These are phyloP conservation scores for Cnidoscolus chayamansa DNA, from an alignment of 441 rosid species.

Conservation along the genomic window DNA sequence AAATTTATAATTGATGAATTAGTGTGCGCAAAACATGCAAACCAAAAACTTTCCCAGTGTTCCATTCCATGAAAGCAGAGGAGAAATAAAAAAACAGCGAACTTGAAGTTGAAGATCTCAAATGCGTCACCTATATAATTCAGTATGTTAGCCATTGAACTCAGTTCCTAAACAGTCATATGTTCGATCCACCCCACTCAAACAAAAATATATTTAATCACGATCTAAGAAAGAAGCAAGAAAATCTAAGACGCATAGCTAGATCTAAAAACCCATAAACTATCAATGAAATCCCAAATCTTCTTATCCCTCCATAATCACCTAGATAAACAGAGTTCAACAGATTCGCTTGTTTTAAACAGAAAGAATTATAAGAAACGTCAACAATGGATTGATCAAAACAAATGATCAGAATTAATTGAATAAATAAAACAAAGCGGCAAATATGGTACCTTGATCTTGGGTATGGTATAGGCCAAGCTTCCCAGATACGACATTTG, in stretches of 20 bases:
- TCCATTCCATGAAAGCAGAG: background rate
- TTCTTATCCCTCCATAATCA: background rate
- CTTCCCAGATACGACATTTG: conserved; percentile 76
- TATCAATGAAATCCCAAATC: background rate
- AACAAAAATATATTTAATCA: background rate
- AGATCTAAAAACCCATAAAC: conserved; percentile 7
- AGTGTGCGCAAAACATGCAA: background rate
- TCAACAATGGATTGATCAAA: conserved; percentile 1
- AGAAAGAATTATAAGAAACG: background rate
- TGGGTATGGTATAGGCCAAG: conserved; percentile 74
- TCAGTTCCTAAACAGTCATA: background rate
- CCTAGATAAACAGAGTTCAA: background rate
- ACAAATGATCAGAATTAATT: background rate
- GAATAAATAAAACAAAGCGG: background rate
- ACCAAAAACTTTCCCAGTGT: background rate
- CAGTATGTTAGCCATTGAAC: background rate
- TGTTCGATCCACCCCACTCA: background rate
- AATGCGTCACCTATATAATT: background rate
- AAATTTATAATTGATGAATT: background rate
- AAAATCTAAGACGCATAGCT: background rate
- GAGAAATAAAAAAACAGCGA: background rate
- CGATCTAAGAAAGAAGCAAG: background rate
- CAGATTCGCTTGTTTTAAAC: background rate
- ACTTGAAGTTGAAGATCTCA: conserved; percentile 11
- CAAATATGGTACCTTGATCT: conserved; percentile 50